Percentiles rank a stretch among this genome's conserved stretches.
These are phyloP conservation scores for Catunica adiposa DNA, from an alignment of 2,329 filamentous ascomycete species.

Conservation along the genomic window DNA sequence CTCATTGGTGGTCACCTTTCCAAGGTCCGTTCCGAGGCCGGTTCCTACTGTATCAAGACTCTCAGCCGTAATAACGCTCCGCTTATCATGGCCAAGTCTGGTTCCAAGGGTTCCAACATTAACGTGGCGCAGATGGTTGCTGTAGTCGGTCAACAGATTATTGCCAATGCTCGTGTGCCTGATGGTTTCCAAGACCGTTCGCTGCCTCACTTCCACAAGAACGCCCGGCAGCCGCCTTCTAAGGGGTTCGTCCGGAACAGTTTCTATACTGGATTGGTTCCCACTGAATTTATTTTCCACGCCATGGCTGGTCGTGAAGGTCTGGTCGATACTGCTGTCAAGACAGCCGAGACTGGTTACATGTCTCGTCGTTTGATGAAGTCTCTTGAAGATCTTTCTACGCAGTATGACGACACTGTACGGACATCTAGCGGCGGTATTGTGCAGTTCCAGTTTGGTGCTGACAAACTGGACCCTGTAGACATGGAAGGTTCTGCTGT, in stretches of 20 bases:
- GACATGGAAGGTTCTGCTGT: conserved; percentile 94
- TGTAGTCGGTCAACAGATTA: conserved; percentile 94
- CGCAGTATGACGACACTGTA: conserved; percentile 86
- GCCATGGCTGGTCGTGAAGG: conserved; percentile 97
- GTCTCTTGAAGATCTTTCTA: conserved; percentile 84
- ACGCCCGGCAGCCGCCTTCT: conserved; percentile 75
- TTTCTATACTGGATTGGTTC: conserved; percentile 82
- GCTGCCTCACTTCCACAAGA: conserved; percentile 88
- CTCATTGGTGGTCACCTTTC: conserved; percentile 80
- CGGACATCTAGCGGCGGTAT: conserved; percentile 76
- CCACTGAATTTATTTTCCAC: conserved; percentile 93
- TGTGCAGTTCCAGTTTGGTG: conserved; percentile 94
- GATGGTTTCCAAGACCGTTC: conserved; percentile 95
- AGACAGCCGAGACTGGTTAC: conserved; percentile 96
- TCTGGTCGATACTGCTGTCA: conserved; percentile 95
- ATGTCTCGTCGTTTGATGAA: conserved; percentile 99
- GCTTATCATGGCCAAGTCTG: conserved; percentile 90
- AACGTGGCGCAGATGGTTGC: conserved; percentile 99
- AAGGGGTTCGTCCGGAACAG: conserved; percentile 96
- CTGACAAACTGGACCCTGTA: conserved; percentile 85
- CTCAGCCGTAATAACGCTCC: conserved; percentile 85
- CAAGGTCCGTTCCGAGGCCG: conserved; percentile 79
- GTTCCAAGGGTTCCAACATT: conserved; percentile 91
- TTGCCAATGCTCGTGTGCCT: conserved; percentile 76
- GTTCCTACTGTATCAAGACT: conserved; percentile 76